Evolutionary conservation across 371 early-diverging fungal species (phyloP), one percentile per base, ranked within the genome.

Genomic region (Dentiscutata heterogama): DNA sequence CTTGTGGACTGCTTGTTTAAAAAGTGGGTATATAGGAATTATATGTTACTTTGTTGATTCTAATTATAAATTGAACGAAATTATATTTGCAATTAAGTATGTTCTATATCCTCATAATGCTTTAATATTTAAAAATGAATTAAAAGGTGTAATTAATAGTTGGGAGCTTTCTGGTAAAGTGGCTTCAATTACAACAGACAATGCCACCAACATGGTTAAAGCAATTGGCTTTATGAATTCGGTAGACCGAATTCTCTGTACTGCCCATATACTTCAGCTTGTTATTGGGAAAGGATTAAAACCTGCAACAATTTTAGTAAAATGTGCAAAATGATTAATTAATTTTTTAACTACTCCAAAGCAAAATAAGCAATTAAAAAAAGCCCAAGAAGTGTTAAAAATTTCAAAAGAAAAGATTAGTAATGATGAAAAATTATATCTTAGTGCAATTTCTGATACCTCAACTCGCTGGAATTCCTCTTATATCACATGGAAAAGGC

Each of bases 321-420:
- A 10, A 39, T 18, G 20, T 31, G 46, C 8, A 68, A 68, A 42
- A 68, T 3, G 42, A n/a, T 35, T 67, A 31, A 68, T 42, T 39
- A 39, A 39, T 39, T 68, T 68, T 68, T 68, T 68, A 35, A 68
- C n/a, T n/a, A 39, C 10, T 10, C 42, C n/a, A 8, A 68, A 68
- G 2, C 42, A 68, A n/a, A 39, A 42, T 68, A n/a, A 68, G 42
- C 31, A n/a, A 35, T 8, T 68, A 8, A 8, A 67, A 39, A 20
- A 3, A 3, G 18, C 39, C 7, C 46, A 67, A 67, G 18, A 31
- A 67, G 22, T 72, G 53, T 8, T 11, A 22, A 70, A 7, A 11
- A 50, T 39, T 42, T 42, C n/a, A 0, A 20, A 70, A 39, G 10
- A 6, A n/a, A 42, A 39, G 8, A 29, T 46, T 46, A 70, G 25